Evolutionary conservation across 2,329 filamentous ascomycete genomes (phyloP).

Genomic region (Zasmidium cellare): DNA sequence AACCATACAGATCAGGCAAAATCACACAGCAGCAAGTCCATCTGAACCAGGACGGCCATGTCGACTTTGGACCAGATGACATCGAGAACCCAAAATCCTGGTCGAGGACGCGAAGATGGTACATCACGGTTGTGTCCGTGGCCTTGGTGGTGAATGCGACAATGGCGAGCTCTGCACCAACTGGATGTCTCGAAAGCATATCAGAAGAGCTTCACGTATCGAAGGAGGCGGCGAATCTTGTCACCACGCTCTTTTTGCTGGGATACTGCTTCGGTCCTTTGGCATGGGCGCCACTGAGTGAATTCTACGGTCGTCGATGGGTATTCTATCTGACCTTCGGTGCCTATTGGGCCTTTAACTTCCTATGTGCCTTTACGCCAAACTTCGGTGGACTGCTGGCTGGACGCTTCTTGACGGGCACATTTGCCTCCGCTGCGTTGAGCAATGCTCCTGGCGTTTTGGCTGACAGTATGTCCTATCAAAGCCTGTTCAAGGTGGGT

Average conservation of each 20-base stretch:
- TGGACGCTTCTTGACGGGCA: slow-evolving; percentile 57
- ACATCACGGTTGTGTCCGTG: slow-evolving; percentile 44
- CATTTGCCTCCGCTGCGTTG: slow-evolving; percentile 50
- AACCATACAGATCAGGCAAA: slow-evolving; percentile 51
- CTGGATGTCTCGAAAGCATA: slow-evolving; percentile 41
- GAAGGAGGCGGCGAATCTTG: slow-evolving; percentile 36
- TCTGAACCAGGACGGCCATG: slow-evolving; percentile 51
- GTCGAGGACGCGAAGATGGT: slow-evolving; percentile 38
- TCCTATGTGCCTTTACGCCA: slow-evolving; percentile 56
- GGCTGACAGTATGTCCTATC: slow-evolving; percentile 36
- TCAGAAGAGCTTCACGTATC: slow-evolving; percentile 50
- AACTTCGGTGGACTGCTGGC: slow-evolving; percentile 56
- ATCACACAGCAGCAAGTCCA: slow-evolving; percentile 42
- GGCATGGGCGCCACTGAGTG: slow-evolving; percentile 65
- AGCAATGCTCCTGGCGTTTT: slow-evolving; percentile 50
- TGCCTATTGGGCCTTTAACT: slow-evolving; percentile 48
- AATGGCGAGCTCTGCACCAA: slow-evolving; percentile 51
- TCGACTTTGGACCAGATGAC: slow-evolving; percentile 54
- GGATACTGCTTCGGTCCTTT: slow-evolving; percentile 61
- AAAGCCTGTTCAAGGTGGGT: not conserved
- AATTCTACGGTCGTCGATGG: slow-evolving; percentile 60
- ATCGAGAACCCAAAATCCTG: slow-evolving; percentile 54
- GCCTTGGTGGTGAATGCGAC: slow-evolving; percentile 56
- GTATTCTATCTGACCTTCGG: slow-evolving; percentile 50
- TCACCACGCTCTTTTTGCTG: slow-evolving; percentile 31